A percentile compares a stretch with the other conserved stretches of the same genome.
Evolutionary conservation across 1,139 yeast species (phyloP).

Genomic region (Taphrina wiesneri): DNA sequence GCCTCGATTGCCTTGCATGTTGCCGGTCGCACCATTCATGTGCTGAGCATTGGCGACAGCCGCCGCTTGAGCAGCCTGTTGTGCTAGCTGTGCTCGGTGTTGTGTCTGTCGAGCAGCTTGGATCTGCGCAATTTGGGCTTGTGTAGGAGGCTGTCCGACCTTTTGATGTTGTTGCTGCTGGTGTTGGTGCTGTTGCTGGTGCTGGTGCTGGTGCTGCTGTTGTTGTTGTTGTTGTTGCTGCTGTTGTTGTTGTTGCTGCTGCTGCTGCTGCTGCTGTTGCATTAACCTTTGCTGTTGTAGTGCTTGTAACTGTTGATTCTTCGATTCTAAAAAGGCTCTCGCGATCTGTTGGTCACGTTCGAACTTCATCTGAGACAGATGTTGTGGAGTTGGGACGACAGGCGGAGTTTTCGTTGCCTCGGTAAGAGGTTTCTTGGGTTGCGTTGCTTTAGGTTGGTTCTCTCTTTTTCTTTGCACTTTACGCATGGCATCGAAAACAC

Average conservation of each 20-base stretch:
- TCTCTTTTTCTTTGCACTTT: slow-evolving; percentile 81
- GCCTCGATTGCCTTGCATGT: not conserved
- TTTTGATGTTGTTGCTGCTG: slow-evolving; percentile 64
- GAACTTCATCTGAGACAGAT: slow-evolving; percentile 72
- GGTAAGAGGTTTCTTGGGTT: slow-evolving; percentile 11
- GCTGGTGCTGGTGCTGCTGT: slow-evolving; percentile 49
- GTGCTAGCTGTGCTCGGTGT: slow-evolving; percentile 18
- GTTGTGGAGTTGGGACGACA: slow-evolving; percentile 72
- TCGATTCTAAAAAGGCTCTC: slow-evolving; percentile 64
- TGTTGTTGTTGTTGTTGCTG: slow-evolving; percentile 47
- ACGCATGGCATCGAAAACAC: slow-evolving; percentile 93
- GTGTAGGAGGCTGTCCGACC: slow-evolving; percentile 1
- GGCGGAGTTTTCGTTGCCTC: slow-evolving; percentile 29
- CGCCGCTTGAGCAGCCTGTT: slow-evolving; percentile 40
- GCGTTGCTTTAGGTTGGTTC: slow-evolving; percentile 40
- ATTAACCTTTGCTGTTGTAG: slow-evolving; percentile 35
- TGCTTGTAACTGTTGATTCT: slow-evolving; percentile 43
- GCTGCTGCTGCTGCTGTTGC: slow-evolving; percentile 36
- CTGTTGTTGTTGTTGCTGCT: slow-evolving; percentile 45
- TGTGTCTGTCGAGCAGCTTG: slow-evolving; percentile 21
- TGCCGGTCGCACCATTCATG: slow-evolving; percentile 1
- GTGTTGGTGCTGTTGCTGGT: slow-evolving; percentile 64
- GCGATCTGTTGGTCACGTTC: slow-evolving; percentile 84
- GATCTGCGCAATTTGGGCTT: slow-evolving; percentile 18
- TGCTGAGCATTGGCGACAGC: slow-evolving; percentile 35